A percentile compares a stretch with the other conserved stretches of the same genome.
phyloP scores from a whole-genome alignment of 257 asterid genomes.

The Perilla frutescens region DNA sequence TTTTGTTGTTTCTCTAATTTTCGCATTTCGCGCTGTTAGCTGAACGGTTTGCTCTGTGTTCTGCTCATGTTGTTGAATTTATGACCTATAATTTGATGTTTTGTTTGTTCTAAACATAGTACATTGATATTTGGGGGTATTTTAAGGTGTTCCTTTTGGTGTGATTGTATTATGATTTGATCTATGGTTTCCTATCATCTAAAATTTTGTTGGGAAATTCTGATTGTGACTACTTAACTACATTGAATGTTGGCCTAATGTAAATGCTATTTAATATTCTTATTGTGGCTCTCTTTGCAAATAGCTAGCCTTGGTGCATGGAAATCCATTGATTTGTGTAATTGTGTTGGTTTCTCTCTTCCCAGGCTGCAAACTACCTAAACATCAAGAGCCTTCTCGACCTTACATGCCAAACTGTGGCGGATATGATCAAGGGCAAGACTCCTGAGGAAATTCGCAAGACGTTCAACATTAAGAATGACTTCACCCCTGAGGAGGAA shows the following conservation, averaged over 20 bases:
- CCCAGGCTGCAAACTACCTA: conserved; percentile 78
- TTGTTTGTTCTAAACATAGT: not conserved
- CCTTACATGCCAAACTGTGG: conserved; percentile 68
- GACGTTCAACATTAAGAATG: conserved; percentile 69
- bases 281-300: too few relatives aligned
- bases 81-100: not conserved
- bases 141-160: too few relatives aligned
- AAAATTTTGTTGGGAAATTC: too few relatives aligned
- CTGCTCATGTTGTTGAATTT: not conserved
- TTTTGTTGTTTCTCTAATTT: not conserved
- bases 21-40: not conserved
- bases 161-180: not conserved
- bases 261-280: not conserved
- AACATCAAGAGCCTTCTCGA: conserved; percentile 70
- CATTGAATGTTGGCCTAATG: not conserved
- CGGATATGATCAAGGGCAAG: conserved; percentile 73
- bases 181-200: not conserved
- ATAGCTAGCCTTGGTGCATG: too few relatives aligned
- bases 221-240: too few relatives aligned
- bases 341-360: too few relatives aligned
- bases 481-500: conserved; percentile 70
- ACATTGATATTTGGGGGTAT: too few relatives aligned
- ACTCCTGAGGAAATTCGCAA: conserved; percentile 74
- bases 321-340: not conserved
- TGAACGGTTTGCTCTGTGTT: not conserved